A percentile compares a stretch with the other conserved stretches of the same genome.
phyloP scores from a whole-genome alignment of 352 stramenopile genomes.

The Pythium guiyangense region DNA sequence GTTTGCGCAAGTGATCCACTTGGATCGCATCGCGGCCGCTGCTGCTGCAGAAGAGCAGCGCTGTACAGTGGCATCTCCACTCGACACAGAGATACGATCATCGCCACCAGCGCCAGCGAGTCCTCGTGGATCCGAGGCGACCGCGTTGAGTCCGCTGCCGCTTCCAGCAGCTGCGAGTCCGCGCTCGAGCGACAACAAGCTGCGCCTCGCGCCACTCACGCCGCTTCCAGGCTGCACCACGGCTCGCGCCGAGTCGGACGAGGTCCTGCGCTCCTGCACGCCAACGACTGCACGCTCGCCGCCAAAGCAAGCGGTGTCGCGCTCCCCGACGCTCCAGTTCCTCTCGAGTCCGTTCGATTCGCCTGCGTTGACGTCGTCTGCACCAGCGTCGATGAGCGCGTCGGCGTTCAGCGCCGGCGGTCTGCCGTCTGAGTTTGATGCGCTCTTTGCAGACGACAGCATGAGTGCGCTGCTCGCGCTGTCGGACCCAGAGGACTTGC shows the following conservation, averaged over 20 bases:
- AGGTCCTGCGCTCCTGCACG: no score
- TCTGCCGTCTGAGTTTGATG: conserved; percentile 25
- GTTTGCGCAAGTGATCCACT: conserved; percentile 52
- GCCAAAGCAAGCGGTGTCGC: no score
- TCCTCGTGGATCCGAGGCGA: no score
- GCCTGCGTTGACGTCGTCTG: neutral
- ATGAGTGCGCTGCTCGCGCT: conserved; percentile 31
- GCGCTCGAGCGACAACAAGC: neutral
- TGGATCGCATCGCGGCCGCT: conserved; percentile 29
- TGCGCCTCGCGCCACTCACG: neutral
- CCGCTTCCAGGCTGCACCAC: neutral
- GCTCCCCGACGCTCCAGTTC: no score
- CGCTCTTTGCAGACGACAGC: conserved; percentile 24
- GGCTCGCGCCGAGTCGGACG: no score
- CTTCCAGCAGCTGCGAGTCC: neutral
- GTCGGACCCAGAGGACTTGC: conserved; percentile 41
- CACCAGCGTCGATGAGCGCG: neutral
- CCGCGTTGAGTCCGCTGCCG: no score
- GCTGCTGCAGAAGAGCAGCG: neutral
- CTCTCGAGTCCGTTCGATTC: no score
- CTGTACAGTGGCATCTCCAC: neutral
- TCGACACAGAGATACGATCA: neutral
- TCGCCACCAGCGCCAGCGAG: neutral
- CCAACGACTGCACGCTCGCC: no score
- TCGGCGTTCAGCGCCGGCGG: neutral